These are phyloP conservation scores for Thyridium curvatum DNA, from an alignment of 2,329 filamentous ascomycete species.

Conservation along the genomic window DNA sequence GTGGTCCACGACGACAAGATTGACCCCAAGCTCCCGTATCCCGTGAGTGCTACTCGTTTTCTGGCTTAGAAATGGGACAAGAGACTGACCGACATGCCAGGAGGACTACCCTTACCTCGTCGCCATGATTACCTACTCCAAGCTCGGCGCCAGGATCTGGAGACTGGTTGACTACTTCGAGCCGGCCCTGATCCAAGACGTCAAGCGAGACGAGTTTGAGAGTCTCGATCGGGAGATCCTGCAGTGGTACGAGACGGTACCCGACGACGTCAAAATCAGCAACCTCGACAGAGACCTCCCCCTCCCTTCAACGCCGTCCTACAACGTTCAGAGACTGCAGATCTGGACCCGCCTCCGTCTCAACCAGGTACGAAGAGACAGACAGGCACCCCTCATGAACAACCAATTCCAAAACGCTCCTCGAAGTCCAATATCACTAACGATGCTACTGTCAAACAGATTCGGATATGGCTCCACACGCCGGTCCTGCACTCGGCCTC, in stretches of 20 bases:
- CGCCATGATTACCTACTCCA: constrained; percentile 79
- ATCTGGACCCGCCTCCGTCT: constrained; percentile 80
- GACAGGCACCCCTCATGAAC: too few species aligned
- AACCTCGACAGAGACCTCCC: constrained; percentile 51
- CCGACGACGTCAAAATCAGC: constrained; percentile 48
- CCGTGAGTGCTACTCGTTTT: constrained; percentile 46
- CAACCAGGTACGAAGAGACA: constrained; percentile 61
- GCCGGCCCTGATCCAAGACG: constrained; percentile 50
- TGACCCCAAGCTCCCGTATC: constrained; percentile 70
- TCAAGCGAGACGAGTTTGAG: constrained; percentile 69
- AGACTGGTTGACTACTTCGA: constrained; percentile 67
- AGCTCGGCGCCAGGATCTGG: constrained; percentile 83
- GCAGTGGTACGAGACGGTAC: constrained; percentile 79
- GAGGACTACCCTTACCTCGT: constrained; percentile 64
- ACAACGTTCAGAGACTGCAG: constrained; percentile 66
- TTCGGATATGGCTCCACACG: constrained; percentile 83
- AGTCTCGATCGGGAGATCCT: constrained; percentile 78
- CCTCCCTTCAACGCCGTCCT: constrained; percentile 50
- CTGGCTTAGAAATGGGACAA: background rate
- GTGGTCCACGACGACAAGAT: constrained; percentile 4
- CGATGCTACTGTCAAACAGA: too few species aligned
- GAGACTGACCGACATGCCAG: constrained; percentile 14
- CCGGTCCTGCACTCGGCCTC: constrained; percentile 79
- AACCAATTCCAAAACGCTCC: background rate
- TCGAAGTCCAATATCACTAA: constrained; percentile 1